Evolutionary conservation across 116 monocot species (phyloP).

Genomic region (Cymodocea nodosa): DNA sequence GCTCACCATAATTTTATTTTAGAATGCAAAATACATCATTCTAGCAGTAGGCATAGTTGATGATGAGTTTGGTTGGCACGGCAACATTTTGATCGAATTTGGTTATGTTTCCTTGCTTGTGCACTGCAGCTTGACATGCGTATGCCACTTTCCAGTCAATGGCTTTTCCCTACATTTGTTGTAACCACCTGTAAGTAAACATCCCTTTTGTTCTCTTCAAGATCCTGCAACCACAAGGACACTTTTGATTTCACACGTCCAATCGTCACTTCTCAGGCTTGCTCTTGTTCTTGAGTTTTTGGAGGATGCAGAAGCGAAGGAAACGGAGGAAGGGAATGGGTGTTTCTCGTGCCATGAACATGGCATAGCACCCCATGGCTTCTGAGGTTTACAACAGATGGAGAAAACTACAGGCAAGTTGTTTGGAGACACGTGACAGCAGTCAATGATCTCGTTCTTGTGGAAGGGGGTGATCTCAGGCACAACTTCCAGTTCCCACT

Average conservation of each 20-base stretch:
- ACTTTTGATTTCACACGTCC: no score
- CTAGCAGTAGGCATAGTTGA: no score
- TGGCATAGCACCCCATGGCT: conserved; percentile 15
- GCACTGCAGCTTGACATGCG: conserved; percentile 58
- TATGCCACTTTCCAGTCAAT: conserved; percentile 47
- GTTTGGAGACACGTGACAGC: no score
- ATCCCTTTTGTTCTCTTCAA: neutral
- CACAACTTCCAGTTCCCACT: no score
- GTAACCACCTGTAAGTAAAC: conserved; percentile 47
- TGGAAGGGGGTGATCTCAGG: no score
- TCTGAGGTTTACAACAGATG: no score
- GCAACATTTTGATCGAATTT: no score
- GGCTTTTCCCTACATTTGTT: conserved; percentile 61
- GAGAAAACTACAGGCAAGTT: no score
- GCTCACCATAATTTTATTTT: no score
- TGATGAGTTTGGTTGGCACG: no score
- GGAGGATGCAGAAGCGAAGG: conserved; percentile 63
- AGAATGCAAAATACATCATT: no score
- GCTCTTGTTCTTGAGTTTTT: conserved; percentile 40
- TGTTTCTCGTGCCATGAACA: conserved; percentile 25
- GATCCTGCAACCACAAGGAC: neutral
- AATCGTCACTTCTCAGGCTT: conserved; percentile 43
- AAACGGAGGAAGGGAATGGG: conserved; percentile 49
- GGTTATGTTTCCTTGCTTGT: neutral
- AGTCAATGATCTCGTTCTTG: no score